Evolutionary conservation across 495 filamentous ascomycete species (phyloP).

Genomic region (Pseudoneurospora amorphoporcata): DNA sequence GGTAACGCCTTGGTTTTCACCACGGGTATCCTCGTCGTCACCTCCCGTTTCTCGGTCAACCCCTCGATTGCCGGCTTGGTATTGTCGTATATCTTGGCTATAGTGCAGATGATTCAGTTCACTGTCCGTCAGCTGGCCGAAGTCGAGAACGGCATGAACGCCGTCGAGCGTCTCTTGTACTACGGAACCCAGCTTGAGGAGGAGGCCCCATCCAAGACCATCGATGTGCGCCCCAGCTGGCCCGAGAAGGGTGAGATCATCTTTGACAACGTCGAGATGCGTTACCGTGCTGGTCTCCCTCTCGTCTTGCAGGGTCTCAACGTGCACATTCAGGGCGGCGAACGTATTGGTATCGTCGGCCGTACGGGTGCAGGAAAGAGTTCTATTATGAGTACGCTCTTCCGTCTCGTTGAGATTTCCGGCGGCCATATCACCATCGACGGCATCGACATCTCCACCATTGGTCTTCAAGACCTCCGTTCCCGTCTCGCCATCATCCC

Average conservation of each 20-base stretch:
- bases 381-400: slow-evolving; percentile 86
- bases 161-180: slow-evolving; percentile 86
- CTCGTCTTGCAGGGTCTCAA: slow-evolving; percentile 70
- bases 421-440: slow-evolving; percentile 83
- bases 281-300: slow-evolving; percentile 73
- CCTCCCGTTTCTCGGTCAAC: slow-evolving; percentile 76
- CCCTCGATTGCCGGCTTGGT: slow-evolving; percentile 83
- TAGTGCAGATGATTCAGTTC: slow-evolving; percentile 95
- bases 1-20: slow-evolving; percentile 76
- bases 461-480: slow-evolving; percentile 80
- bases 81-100: slow-evolving; percentile 81
- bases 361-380: slow-evolving; percentile 93
- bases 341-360: slow-evolving; percentile 88
- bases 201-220: slow-evolving; percentile 69
- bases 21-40: slow-evolving; percentile 83
- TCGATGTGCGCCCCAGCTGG: slow-evolving; percentile 61
- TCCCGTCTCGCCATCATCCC: slow-evolving; percentile 90
- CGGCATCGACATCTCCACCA: slow-evolving; percentile 72
- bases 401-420: slow-evolving; percentile 79
- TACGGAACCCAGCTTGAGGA: slow-evolving; percentile 83
- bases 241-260: slow-evolving; percentile 76
- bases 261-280: slow-evolving; percentile 82
- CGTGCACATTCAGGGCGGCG: slow-evolving; percentile 72
- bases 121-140: slow-evolving; percentile 90
- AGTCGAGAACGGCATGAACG: slow-evolving; percentile 96